These are phyloP conservation scores for Candida suzukii DNA, from an alignment of 805 yeast species.

Conservation along the genomic window DNA sequence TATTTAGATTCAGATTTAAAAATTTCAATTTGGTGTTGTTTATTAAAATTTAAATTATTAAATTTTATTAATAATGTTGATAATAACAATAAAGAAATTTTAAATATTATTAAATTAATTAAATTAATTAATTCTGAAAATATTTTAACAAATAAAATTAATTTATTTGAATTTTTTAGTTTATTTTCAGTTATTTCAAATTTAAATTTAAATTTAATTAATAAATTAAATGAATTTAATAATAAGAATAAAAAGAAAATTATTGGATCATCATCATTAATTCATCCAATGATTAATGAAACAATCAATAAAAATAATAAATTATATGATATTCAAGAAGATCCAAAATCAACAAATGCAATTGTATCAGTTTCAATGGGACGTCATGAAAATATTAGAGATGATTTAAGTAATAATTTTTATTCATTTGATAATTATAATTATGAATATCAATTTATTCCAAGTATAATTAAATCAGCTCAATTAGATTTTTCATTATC, in stretches of 20 bases:
- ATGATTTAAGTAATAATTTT: too few species aligned
- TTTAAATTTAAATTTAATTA: constrained; percentile 9
- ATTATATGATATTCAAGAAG: too few species aligned
- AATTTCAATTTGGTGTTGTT: constrained; percentile 16
- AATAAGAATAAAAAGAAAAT: too few species aligned
- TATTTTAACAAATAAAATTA: constrained; percentile 10
- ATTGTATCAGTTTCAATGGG: background rate
- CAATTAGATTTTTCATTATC: too few species aligned
- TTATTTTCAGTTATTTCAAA: constrained; percentile 15
- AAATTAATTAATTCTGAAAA: constrained; percentile 8
- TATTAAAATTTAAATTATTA: constrained; percentile 18
- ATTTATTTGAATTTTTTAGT: constrained; percentile 19
- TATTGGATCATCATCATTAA: too few species aligned
- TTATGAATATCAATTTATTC: too few species aligned
- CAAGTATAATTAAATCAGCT: too few species aligned
- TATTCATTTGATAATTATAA: too few species aligned
- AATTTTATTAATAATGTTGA: constrained; percentile 8
- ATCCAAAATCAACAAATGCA: background rate
- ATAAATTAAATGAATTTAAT: constrained; percentile 10
- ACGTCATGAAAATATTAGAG: constrained; percentile 6
- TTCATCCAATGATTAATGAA: too few species aligned
- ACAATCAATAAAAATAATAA: too few species aligned
- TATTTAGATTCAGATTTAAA: constrained; percentile 8
- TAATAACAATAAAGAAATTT: constrained; percentile 11
- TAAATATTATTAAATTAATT: constrained; percentile 1